Percentiles rank a stretch among this genome's conserved stretches.
phyloP scores from a whole-genome alignment of 2,329 filamentous ascomycete genomes.

The Anthostomella pinea region DNA sequence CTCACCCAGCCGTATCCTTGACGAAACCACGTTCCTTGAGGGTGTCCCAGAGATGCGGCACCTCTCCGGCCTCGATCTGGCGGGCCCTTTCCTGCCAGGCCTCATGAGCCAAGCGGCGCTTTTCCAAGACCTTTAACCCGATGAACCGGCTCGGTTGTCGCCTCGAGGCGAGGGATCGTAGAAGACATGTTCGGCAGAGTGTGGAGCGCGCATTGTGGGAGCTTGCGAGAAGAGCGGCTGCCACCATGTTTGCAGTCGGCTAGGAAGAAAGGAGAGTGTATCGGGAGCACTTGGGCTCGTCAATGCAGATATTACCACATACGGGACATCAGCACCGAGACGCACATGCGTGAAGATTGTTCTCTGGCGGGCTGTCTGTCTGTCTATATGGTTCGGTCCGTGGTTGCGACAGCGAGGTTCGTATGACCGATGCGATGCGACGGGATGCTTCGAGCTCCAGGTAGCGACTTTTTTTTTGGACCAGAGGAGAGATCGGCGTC shows the following conservation, averaged over 20 bases:
- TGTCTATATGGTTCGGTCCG: too few relatives aligned
- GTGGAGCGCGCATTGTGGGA: constrained; percentile 12
- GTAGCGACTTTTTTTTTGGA: too few relatives aligned
- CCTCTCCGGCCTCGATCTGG: constrained; percentile 48
- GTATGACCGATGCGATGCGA: too few relatives aligned
- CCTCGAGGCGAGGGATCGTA: constrained; percentile 13
- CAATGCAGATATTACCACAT: too few relatives aligned
- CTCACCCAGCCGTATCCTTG: constrained; percentile 72
- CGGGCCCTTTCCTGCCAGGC: constrained; percentile 48
- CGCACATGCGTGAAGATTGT: too few relatives aligned
- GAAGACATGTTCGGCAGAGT: constrained; percentile 27
- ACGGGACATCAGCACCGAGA: too few relatives aligned
- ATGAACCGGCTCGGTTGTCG: constrained; percentile 34
- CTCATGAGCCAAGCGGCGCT: constrained; percentile 39
- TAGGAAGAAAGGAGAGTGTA: neutral
- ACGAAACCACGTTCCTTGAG: constrained; percentile 71
- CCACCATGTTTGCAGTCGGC: constrained; percentile 18
- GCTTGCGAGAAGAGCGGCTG: constrained; percentile 5
- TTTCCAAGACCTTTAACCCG: constrained; percentile 41
- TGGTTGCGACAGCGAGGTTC: too few relatives aligned
- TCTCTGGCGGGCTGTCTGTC: too few relatives aligned
- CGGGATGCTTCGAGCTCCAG: too few relatives aligned
- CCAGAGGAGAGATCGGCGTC: too few relatives aligned
- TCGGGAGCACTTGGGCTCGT: neutral
- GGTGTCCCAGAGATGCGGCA: constrained; percentile 56